Evolutionary conservation across 768 basidiomycete species (phyloP).

Genomic region (Naganishia onofrii): DNA sequence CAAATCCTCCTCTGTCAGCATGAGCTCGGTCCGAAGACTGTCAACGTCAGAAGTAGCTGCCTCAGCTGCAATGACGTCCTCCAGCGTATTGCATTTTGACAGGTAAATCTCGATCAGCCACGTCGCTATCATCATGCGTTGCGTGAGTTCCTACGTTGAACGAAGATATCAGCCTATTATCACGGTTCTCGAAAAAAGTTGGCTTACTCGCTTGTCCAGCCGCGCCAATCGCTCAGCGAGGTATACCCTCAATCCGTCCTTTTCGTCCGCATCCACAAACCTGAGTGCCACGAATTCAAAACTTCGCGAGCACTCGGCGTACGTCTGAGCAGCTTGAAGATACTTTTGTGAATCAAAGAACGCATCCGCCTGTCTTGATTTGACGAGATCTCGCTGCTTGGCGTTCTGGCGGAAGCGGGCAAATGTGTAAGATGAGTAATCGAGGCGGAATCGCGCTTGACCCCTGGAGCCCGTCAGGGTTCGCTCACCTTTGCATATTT

Average conservation of each 20-base stretch:
- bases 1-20: slow-evolving; percentile 86
- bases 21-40: slow-evolving; percentile 73
- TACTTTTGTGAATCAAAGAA: slow-evolving; percentile 76
- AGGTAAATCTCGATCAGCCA: slow-evolving; percentile 98
- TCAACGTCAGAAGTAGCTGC: slow-evolving; percentile 68
- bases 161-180: too few relatives aligned
- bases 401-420: slow-evolving; percentile 61
- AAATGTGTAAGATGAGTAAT: too few relatives aligned
- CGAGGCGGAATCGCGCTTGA: too few relatives aligned
- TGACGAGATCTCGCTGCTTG: slow-evolving; percentile 78
- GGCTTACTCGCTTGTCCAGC: slow-evolving; percentile 71
- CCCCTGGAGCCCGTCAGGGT: too few relatives aligned
- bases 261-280: slow-evolving; percentile 83
- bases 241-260: slow-evolving; percentile 86
- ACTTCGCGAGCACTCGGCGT: slow-evolving; percentile 72
- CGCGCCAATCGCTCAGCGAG: slow-evolving; percentile 81
- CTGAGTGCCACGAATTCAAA: slow-evolving; percentile 91
- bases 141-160: slow-evolving; percentile 70
- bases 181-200: not conserved
- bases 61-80: slow-evolving; percentile 88
- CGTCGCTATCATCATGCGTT: slow-evolving; percentile 94
- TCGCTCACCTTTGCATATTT: slow-evolving; percentile 71
- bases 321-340: slow-evolving; percentile 87
- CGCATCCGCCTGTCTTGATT: slow-evolving; percentile 75
- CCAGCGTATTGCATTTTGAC: slow-evolving; percentile 91